Evolutionary conservation across 2,329 filamentous ascomycete species (phyloP).

Genomic region (Blumeriella jaapii): DNA sequence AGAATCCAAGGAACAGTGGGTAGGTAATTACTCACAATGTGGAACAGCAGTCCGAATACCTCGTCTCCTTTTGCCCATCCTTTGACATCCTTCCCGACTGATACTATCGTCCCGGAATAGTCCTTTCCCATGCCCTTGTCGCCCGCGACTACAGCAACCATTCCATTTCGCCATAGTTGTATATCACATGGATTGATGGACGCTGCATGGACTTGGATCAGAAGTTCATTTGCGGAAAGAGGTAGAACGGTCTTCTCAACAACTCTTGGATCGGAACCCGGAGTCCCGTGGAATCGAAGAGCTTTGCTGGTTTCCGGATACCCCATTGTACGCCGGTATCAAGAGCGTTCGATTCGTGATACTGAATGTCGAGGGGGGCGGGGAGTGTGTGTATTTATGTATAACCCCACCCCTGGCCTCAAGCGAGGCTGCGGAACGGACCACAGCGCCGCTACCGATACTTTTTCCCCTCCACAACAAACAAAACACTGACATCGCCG

Average conservation of each 20-base stretch:
- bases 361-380: too few species aligned
- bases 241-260: slow-evolving; percentile 17
- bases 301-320: slow-evolving; percentile 14
- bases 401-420: neutral
- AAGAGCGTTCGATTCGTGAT: too few species aligned
- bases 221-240: slow-evolving; percentile 18
- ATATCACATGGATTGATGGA: slow-evolving; percentile 25
- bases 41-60: slow-evolving; percentile 27
- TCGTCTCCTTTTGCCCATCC: slow-evolving; percentile 28
- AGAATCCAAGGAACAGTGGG: neutral
- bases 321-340: too few species aligned
- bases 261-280: slow-evolving; percentile 13
- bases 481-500: neutral
- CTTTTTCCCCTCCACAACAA: too few species aligned
- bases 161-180: slow-evolving; percentile 21
- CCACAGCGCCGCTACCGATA: neutral
- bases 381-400: too few species aligned
- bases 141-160: slow-evolving; percentile 20
- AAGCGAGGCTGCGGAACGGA: slow-evolving; percentile 3
- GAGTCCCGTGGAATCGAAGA: slow-evolving; percentile 13
- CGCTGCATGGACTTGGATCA: slow-evolving; percentile 23
- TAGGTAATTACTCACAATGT: slow-evolving; percentile 14
- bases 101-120: slow-evolving; percentile 26
- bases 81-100: slow-evolving; percentile 25
- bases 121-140: slow-evolving; percentile 25